Base-by-base conservation (phyloP, 2,329 filamentous ascomycete genomes). In the Beauveria bassiana region DNA sequence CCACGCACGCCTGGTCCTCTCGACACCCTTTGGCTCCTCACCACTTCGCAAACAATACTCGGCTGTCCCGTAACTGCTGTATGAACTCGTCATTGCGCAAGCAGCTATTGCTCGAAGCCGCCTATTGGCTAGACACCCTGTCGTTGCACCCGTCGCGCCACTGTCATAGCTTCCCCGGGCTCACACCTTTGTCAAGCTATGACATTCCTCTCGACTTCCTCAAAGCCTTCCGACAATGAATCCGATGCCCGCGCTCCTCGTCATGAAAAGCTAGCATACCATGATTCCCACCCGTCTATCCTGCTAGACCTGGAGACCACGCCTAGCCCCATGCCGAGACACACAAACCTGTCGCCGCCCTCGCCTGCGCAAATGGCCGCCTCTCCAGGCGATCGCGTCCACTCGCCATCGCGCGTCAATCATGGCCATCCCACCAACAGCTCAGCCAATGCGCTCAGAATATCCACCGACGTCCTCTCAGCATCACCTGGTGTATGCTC, bases 401-500 rank as follows among this genome's bases (percentile, higher is more conserved):
- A 38, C n/a, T 61, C 53, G 24, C 52, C 59, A 6, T 12, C 16
- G 24, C 59, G 43, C 24, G 22, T 5, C 20, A 14, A 34, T 34
- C 59, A 55, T 43, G n/a, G 31, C 5, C 14, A 54, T 28, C 10
- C 20, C 6, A 20, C 42, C 14, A 38, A 57, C 12, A 28, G 28
- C 3, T 49, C 47, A 28, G 40, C 16, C 46, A 62, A 62, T 59
- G 61, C 40, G 5, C 54, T 62, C 20, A 51, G 61, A 22, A 62
- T 62, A 22, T 62, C 61, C 6, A 62, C 61, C 22, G 54, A 54
- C 14, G 10, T 49, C 14, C 26, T 54, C 24, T 50, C 61, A 16
- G 42, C 55, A 28, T 46, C 47, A 20, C 31, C 54, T 22, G 49
- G n/a, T 47, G 28, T 55, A 3, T 43, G 55, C 9, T 42, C 55